Evolutionary conservation across 257 asterid species (phyloP).

Genomic region (Catharanthus roseus): DNA sequence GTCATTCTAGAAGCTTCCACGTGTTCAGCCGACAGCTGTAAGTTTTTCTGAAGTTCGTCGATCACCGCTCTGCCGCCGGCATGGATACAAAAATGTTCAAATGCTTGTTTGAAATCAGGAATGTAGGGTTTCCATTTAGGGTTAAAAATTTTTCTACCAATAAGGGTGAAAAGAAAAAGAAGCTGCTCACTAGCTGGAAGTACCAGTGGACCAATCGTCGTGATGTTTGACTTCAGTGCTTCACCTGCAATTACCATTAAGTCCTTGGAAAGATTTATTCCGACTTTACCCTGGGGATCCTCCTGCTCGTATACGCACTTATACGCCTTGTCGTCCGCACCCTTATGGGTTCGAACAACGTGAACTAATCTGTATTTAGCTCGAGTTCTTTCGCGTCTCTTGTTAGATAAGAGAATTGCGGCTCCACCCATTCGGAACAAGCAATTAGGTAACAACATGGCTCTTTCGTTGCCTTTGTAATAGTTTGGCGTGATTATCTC

Average conservation of each 20-base stretch:
- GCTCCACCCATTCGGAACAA: constrained; percentile 85
- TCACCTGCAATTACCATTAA: constrained; percentile 89
- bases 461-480: constrained; percentile 77
- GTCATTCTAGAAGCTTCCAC: constrained; percentile 96
- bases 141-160: constrained; percentile 70
- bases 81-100: constrained; percentile 82
- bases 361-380: constrained; percentile 65
- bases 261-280: constrained; percentile 68
- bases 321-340: constrained; percentile 76
- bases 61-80: constrained; percentile 89
- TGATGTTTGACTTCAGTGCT: constrained; percentile 76
- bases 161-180: constrained; percentile 63
- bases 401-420: constrained; percentile 68
- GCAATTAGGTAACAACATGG: constrained; percentile 86
- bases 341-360: constrained; percentile 86
- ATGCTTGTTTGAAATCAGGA: constrained; percentile 77
- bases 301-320: constrained; percentile 74
- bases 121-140: constrained; percentile 86
- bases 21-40: constrained; percentile 75
- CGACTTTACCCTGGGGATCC: constrained; percentile 71
- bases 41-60: constrained; percentile 84
- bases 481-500: constrained; percentile 82
- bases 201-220: constrained; percentile 76
- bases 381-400: constrained; percentile 43
- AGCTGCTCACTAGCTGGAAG: constrained; percentile 85